These are phyloP conservation scores for Aulographum hederae DNA, from an alignment of 2,329 filamentous ascomycete genomes.

Conservation along the genomic window DNA sequence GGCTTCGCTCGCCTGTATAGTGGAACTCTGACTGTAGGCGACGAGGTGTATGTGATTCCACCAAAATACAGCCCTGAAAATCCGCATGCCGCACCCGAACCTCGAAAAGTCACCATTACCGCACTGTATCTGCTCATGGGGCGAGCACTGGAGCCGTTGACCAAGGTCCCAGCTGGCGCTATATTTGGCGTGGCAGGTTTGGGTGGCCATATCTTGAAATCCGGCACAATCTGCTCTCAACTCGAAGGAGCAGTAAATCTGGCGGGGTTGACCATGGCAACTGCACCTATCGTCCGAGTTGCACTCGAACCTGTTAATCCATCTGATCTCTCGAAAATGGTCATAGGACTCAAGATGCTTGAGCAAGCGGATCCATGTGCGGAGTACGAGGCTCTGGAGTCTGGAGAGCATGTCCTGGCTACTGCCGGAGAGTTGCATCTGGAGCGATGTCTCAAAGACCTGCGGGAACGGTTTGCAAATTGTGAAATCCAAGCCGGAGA, in stretches of 20 bases:
- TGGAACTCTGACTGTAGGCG: conserved; percentile 73
- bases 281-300: conserved; percentile 74
- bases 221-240: conserved; percentile 79
- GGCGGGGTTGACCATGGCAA: conserved; percentile 63
- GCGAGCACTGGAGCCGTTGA: conserved; percentile 63
- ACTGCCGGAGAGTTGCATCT: conserved; percentile 91
- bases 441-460: conserved; percentile 81
- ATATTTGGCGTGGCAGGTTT: conserved; percentile 90
- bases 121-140: conserved; percentile 95
- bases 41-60: conserved; percentile 75
- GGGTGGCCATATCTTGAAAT: conserved; percentile 87
- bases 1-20: conserved; percentile 92
- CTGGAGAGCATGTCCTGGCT: conserved; percentile 84
- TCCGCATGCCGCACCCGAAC: conserved; percentile 52
- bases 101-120: conserved; percentile 67
- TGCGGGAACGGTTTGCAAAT: conserved; percentile 78
- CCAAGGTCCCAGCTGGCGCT: conserved; percentile 76
- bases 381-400: conserved; percentile 82
- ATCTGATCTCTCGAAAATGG: conserved; percentile 85
- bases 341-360: conserved; percentile 65
- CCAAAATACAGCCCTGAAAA: conserved; percentile 82
- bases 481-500: conserved; percentile 91
- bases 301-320: conserved; percentile 89
- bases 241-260: conserved; percentile 77
- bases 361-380: conserved; percentile 93